These are phyloP conservation scores for Acacia confusa DNA, from an alignment of 306 rosid species.

Conservation along the genomic window DNA sequence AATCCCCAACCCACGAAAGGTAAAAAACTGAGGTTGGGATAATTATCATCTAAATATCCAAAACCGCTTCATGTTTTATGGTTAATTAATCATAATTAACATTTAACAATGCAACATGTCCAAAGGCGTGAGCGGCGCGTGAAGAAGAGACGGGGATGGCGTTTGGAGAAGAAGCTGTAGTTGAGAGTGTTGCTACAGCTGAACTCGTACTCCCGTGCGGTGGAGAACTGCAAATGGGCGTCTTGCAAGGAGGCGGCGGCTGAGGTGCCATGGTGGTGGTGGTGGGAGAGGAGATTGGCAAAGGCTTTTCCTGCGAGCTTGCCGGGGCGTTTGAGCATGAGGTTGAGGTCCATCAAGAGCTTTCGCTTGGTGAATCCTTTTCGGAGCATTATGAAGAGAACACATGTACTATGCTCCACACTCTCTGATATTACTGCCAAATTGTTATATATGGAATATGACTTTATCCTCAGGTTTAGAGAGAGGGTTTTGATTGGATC, in stretches of 20 bases:
- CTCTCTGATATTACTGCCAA: slow-evolving; percentile 44
- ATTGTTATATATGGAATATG: slow-evolving; percentile 2
- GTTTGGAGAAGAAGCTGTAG: slow-evolving; percentile 36
- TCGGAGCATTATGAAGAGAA: slow-evolving; percentile 61
- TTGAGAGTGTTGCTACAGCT: slow-evolving; percentile 85
- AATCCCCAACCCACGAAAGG: background rate
- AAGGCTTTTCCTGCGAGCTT: slow-evolving; percentile 87
- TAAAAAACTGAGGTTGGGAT: background rate
- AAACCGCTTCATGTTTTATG: background rate
- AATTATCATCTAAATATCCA: background rate
- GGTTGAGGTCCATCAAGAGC: slow-evolving; percentile 60
- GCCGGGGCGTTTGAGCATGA: slow-evolving; percentile 78
- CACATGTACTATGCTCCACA: slow-evolving; percentile 66
- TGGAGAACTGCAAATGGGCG: slow-evolving; percentile 16
- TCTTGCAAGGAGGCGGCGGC: background rate
- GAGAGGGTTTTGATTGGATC: background rate
- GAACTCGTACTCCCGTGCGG: slow-evolving; percentile 75
- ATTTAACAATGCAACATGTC: slow-evolving; percentile 50
- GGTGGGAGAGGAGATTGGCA: slow-evolving; percentile 61
- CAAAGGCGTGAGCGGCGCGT: slow-evolving; percentile 43
- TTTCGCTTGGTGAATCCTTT: slow-evolving; percentile 71
- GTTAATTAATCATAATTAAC: background rate
- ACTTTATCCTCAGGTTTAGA: background rate
- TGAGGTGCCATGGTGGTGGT: slow-evolving; percentile 15
- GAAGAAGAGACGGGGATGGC: slow-evolving; percentile 49